Percentiles rank a stretch among this genome's conserved stretches.
These are phyloP conservation scores for Jatropha podagrica DNA, from an alignment of 441 rosid genomes.

Conservation along the genomic window DNA sequence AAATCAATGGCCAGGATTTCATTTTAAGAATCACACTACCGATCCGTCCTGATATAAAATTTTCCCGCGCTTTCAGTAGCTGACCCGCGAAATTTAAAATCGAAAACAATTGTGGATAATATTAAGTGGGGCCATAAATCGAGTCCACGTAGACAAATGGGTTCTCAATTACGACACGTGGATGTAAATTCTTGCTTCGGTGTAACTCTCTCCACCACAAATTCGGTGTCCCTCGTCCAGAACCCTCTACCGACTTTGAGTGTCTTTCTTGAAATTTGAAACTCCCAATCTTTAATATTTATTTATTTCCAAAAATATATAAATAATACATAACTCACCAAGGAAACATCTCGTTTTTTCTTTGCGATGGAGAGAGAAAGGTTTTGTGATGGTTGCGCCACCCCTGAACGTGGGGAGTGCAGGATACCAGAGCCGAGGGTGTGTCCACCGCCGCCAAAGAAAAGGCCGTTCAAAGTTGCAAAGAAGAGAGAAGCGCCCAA, in stretches of 20 bases:
- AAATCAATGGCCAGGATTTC: background rate
- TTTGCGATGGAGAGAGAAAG: slow-evolving; percentile 7
- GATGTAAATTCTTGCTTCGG: background rate
- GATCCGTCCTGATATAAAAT: background rate
- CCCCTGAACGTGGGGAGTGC: slow-evolving; percentile 29
- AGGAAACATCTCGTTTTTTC: background rate
- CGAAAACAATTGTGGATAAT: background rate
- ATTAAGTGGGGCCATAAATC: background rate
- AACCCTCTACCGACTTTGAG: slow-evolving; percentile 4
- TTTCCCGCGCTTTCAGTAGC: background rate
- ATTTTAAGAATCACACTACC: background rate
- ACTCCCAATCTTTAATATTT: background rate
- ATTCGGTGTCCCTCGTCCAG: background rate
- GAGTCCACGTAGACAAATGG: slow-evolving; percentile 8
- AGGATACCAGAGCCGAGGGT: slow-evolving; percentile 22
- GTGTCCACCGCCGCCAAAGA: slow-evolving; percentile 38
- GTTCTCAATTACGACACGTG: background rate
- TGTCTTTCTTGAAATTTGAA: background rate
- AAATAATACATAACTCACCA: background rate
- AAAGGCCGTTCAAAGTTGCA: slow-evolving; percentile 21
- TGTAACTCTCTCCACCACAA: slow-evolving; percentile 9
- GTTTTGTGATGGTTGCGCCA: slow-evolving; percentile 23
- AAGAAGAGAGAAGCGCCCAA: slow-evolving; percentile 24
- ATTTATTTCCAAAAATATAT: background rate
- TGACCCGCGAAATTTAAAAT: background rate